Percentiles rank a stretch among this genome's conserved stretches.
Evolutionary conservation across 1,284 basidiomycete species (phyloP).

Genomic region (Pyrrhoderma noxium): DNA sequence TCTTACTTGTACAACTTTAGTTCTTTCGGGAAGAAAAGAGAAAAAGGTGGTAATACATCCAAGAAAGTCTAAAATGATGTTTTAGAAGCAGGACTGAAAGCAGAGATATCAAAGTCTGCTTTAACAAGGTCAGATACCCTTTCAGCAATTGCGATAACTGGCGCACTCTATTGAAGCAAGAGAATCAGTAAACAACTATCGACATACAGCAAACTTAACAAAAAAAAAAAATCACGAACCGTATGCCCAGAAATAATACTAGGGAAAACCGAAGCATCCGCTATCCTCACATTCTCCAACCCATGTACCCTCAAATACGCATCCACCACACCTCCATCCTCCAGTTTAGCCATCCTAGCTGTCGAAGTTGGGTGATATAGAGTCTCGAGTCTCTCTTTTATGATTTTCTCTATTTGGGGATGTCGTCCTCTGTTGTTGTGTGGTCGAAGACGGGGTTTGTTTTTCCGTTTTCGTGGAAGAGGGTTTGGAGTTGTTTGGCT

Average conservation of each 20-base stretch:
- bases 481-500: not conserved
- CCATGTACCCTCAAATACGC: conserved; percentile 33
- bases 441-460: conserved; percentile 7
- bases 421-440: not conserved
- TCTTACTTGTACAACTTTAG: no score
- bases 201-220: not conserved
- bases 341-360: conserved; percentile 37
- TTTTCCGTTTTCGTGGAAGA: conserved; percentile 1
- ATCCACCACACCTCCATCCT: conserved; percentile 39
- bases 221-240: conserved; percentile 1
- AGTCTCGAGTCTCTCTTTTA: conserved; percentile 25
- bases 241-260: conserved; percentile 20
- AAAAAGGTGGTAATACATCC: no score
- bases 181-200: not conserved
- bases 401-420: conserved; percentile 3
- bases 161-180: conserved; percentile 16
- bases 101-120: not conserved
- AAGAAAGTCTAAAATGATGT: no score
- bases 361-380: conserved; percentile 43
- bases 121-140: conserved; percentile 23
- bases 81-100: not conserved
- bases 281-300: conserved; percentile 24
- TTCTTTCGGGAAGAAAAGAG: no score
- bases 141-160: conserved; percentile 22
- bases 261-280: conserved; percentile 22